A percentile compares a stretch with the other conserved stretches of the same genome.
phyloP scores from a whole-genome alignment of 805 yeast genomes.

The Candida peoriensis region DNA sequence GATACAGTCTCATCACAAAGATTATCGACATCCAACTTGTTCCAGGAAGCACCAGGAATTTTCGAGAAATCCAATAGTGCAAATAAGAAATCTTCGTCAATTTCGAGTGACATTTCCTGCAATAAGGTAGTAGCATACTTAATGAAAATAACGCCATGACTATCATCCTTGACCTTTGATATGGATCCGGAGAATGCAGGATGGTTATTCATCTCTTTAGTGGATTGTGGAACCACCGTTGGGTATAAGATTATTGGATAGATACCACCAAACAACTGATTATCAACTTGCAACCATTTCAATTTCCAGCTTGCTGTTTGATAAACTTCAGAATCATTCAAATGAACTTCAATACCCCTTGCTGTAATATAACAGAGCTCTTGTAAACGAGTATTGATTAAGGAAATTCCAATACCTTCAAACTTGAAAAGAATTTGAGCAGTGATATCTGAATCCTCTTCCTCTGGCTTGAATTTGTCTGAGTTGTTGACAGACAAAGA shows the following conservation, averaged over 20 bases:
- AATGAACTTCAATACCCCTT: slow-evolving; percentile 74
- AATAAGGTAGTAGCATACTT: slow-evolving; percentile 86
- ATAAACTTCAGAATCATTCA: slow-evolving; percentile 78
- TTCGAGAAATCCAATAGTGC: slow-evolving; percentile 77
- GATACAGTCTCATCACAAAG: slow-evolving; percentile 60
- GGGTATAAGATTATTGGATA: slow-evolving; percentile 90
- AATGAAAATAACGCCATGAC: slow-evolving; percentile 84
- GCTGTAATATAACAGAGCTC: slow-evolving; percentile 83
- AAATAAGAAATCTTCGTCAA: slow-evolving; percentile 89
- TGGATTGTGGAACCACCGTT: slow-evolving; percentile 78
- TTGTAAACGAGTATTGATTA: slow-evolving; percentile 62
- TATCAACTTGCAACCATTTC: slow-evolving; percentile 94
- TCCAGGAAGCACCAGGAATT: slow-evolving; percentile 81
- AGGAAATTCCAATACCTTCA: slow-evolving; percentile 84
- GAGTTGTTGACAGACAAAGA: slow-evolving; percentile 29
- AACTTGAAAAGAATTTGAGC: slow-evolving; percentile 51
- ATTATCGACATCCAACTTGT: slow-evolving; percentile 35
- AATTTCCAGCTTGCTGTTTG: slow-evolving; percentile 75
- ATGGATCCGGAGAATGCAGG: slow-evolving; percentile 87
- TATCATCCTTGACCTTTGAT: slow-evolving; percentile 78
- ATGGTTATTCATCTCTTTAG: slow-evolving; percentile 78
- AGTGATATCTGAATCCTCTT: slow-evolving; percentile 30
- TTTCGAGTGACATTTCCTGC: slow-evolving; percentile 88
- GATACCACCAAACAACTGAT: slow-evolving; percentile 81
- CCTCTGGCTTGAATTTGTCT: slow-evolving; percentile 49